These are phyloP conservation scores for Penicillium coffeae DNA, from an alignment of 495 filamentous ascomycete genomes.

Conservation along the genomic window DNA sequence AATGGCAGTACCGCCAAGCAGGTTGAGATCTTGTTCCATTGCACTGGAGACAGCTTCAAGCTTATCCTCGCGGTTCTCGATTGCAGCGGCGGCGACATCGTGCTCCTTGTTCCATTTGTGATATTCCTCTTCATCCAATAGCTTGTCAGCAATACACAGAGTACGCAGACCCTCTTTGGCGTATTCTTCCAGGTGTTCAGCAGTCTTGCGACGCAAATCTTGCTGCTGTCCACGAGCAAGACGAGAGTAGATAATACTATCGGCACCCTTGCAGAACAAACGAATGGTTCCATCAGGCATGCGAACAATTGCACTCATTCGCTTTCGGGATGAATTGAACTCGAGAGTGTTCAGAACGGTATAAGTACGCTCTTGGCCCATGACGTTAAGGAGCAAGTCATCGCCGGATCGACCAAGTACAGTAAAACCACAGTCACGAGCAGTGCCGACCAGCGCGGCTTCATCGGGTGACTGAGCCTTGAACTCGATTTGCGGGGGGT, in stretches of 20 bases:
- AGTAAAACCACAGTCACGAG: slow-evolving; percentile 95
- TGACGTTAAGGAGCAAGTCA: slow-evolving; percentile 77
- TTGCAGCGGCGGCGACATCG: slow-evolving; percentile 77
- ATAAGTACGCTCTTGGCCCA: slow-evolving; percentile 80
- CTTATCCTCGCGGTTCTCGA: slow-evolving; percentile 89
- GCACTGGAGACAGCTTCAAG: slow-evolving; percentile 83
- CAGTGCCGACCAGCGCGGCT: slow-evolving; percentile 89
- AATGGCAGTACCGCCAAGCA: slow-evolving; percentile 95
- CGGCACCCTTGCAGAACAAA: slow-evolving; percentile 96
- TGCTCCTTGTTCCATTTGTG: slow-evolving; percentile 79
- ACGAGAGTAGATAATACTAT: slow-evolving; percentile 95
- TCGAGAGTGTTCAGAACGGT: slow-evolving; percentile 92
- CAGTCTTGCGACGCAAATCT: slow-evolving; percentile 76
- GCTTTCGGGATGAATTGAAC: slow-evolving; percentile 94
- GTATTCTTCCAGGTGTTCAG: slow-evolving; percentile 94
- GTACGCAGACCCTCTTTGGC: slow-evolving; percentile 93
- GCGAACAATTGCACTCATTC: slow-evolving; percentile 95
- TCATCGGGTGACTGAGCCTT: slow-evolving; percentile 98
- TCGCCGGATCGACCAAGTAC: slow-evolving; percentile 76
- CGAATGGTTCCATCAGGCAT: slow-evolving; percentile 94
- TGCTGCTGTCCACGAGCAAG: slow-evolving; percentile 79
- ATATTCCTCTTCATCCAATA: slow-evolving; percentile 84
- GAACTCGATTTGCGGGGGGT: slow-evolving; percentile 88
- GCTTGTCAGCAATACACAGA: slow-evolving; percentile 86
- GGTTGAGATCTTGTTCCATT: slow-evolving; percentile 85